Base-by-base conservation (phyloP, 2,329 filamentous ascomycete genomes). In the Aspergillus bombycis region DNA sequence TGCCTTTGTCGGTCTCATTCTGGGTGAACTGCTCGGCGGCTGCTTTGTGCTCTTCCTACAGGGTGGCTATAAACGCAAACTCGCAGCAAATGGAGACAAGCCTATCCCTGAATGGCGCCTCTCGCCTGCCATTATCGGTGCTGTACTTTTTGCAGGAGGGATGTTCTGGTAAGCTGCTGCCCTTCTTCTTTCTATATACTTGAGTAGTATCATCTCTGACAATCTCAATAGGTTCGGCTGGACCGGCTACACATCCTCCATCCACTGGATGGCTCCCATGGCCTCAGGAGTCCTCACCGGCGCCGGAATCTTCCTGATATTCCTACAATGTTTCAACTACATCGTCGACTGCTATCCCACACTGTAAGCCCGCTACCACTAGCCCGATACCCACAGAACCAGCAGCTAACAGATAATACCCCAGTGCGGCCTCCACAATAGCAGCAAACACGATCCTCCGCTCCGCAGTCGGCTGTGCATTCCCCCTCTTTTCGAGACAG, bases 361-460 rank as follows among this genome's bases (percentile, higher is more conserved):
- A 6, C 66, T 80, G 79, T 81, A 68, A 70, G 78, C 21, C 23
- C 43, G 10, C 9, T 71, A 0, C 23, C 48, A 14, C 10, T n/a
- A 2, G 12, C 12, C n/a, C 10, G 7, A 7, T 21, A n/a, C 16
- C 32, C 30, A 21, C 30, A 21, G 41, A 46, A 2, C 19, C 7
- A 30, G n/a, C 19, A 28, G 19, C 54, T 62, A 58, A 57, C 32
- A 32, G 5, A 26, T 10, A 16, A 9, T n/a, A 16, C 14, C 14
- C 11, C 52, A 80, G 77, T 26, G 77, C 77, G 8, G 77, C 78
- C 4, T 80, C 78, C 19, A 72, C 76, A 0, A 75, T 80, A 19
- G 77, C 78, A 1, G 77, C 78, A 4, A 79, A 79, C 50, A 79
- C 77, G 0, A 77, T 79, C 28, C 71, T 79, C n/a, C 76, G 78